phyloP scores from a whole-genome alignment of 2,329 filamentous ascomycete species.

The Trichoderma simmonsii region DNA sequence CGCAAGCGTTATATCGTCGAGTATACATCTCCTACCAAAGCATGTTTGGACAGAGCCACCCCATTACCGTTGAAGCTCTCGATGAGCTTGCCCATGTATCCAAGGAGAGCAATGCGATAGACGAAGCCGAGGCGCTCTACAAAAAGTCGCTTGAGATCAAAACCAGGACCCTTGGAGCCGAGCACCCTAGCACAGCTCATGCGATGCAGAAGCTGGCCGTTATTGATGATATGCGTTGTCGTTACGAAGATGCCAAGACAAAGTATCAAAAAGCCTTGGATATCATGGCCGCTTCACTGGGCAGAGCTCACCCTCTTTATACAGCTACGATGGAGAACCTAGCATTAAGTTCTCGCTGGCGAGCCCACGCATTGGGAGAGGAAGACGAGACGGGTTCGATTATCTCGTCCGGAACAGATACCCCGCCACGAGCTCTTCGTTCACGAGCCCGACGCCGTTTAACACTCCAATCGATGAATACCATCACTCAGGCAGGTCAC shows the following conservation, averaged over 20 bases:
- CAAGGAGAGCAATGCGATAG: slow-evolving; percentile 26
- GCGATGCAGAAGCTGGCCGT: slow-evolving; percentile 28
- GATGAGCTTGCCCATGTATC: slow-evolving; percentile 28
- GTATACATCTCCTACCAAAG: slow-evolving; percentile 29
- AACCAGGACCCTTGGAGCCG: slow-evolving; percentile 23
- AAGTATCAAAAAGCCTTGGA: slow-evolving; percentile 26
- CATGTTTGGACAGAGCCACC: slow-evolving; percentile 26
- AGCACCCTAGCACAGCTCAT: slow-evolving; percentile 26
- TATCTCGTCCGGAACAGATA: not conserved
- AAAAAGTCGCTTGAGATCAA: slow-evolving; percentile 27
- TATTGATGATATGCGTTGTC: slow-evolving; percentile 26
- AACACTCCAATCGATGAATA: not conserved
- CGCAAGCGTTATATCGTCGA: slow-evolving; percentile 26
- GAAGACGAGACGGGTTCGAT: not conserved
- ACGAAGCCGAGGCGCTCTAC: slow-evolving; percentile 29
- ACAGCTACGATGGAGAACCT: slow-evolving; percentile 26
- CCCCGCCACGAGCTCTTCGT: not conserved
- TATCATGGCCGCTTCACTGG: slow-evolving; percentile 25
- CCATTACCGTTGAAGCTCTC: slow-evolving; percentile 29
- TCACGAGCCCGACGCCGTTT: slow-evolving; percentile 3
- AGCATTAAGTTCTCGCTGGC: slow-evolving; percentile 24
- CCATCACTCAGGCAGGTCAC: not conserved
- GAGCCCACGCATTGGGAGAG: slow-evolving; percentile 19
- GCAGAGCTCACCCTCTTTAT: slow-evolving; percentile 26
- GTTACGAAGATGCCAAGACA: slow-evolving; percentile 23